These are phyloP conservation scores for Huntiella omanensis DNA, from an alignment of 2,329 filamentous ascomycete species.

Conservation along the genomic window DNA sequence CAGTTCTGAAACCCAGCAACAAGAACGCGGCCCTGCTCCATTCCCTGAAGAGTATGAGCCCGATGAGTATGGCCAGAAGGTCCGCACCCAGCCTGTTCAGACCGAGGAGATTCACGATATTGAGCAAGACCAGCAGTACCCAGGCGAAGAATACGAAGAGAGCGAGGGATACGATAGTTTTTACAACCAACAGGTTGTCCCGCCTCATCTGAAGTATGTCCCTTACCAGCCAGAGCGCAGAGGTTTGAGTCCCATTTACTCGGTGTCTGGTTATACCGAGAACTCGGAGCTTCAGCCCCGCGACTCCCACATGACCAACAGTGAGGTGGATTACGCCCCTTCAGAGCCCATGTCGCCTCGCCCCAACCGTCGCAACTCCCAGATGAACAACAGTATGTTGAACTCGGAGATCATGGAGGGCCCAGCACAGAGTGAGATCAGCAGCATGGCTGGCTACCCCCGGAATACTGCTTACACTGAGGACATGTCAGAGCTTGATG, in stretches of 20 bases:
- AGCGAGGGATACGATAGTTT: conserved; percentile 20
- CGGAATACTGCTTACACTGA: conserved; percentile 31
- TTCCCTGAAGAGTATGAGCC: conserved; percentile 30
- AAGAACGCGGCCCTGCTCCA: conserved; percentile 15
- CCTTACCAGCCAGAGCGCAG: conserved; percentile 51
- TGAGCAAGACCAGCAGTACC: conserved; percentile 21
- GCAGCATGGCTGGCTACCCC: conserved; percentile 25
- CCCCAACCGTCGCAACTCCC: conserved; percentile 32
- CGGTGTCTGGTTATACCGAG: conserved; percentile 71
- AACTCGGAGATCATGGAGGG: conserved; percentile 24
- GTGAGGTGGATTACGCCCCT: conserved; percentile 29
- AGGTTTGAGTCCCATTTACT: conserved; percentile 74
- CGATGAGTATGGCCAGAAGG: conserved; percentile 25
- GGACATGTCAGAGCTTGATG: conserved; percentile 30
- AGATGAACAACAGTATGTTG: conserved; percentile 27
- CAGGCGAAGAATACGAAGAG: conserved; percentile 8
- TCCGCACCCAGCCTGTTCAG: conserved; percentile 15
- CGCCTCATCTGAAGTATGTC: conserved; percentile 45
- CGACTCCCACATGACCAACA: conserved; percentile 32
- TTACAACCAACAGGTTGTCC: conserved; percentile 42
- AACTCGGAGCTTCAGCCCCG: conserved; percentile 29
- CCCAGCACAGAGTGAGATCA: conserved; percentile 5
- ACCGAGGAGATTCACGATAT: conserved; percentile 21
- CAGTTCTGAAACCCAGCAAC: background rate
- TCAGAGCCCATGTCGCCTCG: conserved; percentile 40